Conservation (phyloP, 257 asterid genomes). For the Apocynum venetum region DNA sequence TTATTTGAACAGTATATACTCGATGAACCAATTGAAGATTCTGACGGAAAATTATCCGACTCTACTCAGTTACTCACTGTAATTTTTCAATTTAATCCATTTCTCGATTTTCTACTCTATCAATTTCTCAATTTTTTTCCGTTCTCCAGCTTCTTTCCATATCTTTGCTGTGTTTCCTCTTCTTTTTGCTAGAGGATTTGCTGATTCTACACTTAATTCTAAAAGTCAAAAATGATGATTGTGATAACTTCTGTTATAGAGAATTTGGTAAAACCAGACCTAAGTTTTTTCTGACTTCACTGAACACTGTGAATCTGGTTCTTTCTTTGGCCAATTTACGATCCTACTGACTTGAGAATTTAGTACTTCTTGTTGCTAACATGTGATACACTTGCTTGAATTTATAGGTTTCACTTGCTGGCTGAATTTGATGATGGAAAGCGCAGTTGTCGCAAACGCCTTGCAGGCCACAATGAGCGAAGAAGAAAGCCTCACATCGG, state of each 20-base stretch:
- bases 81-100: not conserved
- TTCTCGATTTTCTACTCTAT: not conserved
- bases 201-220: not conserved
- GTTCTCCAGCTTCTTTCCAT: not conserved
- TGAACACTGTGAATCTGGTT: not conserved
- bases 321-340: not conserved
- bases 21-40: not conserved
- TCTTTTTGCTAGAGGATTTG: not conserved
- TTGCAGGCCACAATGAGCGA: constrained; percentile 50
- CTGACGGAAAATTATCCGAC: not conserved
- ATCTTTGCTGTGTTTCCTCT: not conserved
- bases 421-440: constrained; percentile 52
- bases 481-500: constrained; percentile 37
- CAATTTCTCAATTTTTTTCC: no score
- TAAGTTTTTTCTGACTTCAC: not conserved
- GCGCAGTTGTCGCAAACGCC: constrained; percentile 48
- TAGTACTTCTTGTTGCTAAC: not conserved
- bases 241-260: not conserved
- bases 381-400: not conserved
- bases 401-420: constrained; percentile 37
- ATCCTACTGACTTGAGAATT: not conserved
- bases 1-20: not conserved
- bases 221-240: not conserved
- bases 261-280: not conserved
- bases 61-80: not conserved